phyloP scores from a whole-genome alignment of 305 asterid genomes.

The Vinca major region DNA sequence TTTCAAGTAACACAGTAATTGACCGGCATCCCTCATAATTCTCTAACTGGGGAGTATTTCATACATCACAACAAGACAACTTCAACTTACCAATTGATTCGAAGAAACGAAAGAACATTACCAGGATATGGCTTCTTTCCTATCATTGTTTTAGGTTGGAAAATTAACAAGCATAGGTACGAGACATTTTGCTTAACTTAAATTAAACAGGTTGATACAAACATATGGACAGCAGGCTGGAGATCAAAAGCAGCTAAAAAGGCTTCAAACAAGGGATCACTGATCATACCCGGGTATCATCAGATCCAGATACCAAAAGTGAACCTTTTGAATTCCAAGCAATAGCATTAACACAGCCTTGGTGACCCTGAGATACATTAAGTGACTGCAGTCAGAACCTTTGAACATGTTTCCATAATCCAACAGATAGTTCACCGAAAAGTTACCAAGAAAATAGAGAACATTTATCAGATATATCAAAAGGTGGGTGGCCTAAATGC shows the following conservation, averaged over 20 bases:
- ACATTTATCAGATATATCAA: not conserved
- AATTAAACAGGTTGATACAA: not conserved
- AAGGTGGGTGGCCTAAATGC: not conserved
- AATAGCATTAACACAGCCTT: slow-evolving; percentile 82
- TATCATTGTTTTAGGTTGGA: not conserved
- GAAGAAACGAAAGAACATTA: not conserved
- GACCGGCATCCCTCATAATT: not conserved
- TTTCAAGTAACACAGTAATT: not conserved
- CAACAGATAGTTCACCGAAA: not conserved
- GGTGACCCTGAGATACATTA: slow-evolving; percentile 65
- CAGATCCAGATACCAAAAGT: slow-evolving; percentile 90
- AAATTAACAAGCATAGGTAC: not conserved
- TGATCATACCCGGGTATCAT: slow-evolving; percentile 75
- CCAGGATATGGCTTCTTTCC: not conserved
- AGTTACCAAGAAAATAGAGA: not conserved
- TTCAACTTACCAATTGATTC: not conserved
- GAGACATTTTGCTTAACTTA: not conserved
- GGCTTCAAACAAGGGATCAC: slow-evolving; percentile 2
- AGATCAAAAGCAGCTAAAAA: not conserved
- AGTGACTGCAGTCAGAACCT: slow-evolving; percentile 10
- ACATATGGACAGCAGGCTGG: not conserved
- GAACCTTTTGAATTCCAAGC: slow-evolving; percentile 95
- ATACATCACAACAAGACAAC: not conserved
- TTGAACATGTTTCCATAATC: not conserved
- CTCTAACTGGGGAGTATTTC: not conserved